phyloP scores from a whole-genome alignment of 2,329 filamentous ascomycete species.

The Knoxdaviesia proteae region DNA sequence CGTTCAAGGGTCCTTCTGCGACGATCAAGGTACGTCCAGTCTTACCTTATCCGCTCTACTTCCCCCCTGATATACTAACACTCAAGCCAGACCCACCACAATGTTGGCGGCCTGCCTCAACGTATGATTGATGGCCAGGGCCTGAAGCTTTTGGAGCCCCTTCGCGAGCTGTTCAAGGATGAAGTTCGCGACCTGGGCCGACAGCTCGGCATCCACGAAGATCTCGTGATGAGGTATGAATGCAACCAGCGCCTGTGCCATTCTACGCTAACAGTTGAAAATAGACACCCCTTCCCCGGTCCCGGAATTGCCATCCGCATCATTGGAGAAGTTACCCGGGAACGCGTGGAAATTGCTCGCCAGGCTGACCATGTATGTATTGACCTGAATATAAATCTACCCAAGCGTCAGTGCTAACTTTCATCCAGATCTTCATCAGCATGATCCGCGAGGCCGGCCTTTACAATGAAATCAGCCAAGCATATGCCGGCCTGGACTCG shows the following conservation, averaged over 20 bases:
- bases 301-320: constrained; percentile 56
- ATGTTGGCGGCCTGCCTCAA: constrained; percentile 45
- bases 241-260: neutral
- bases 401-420: neutral
- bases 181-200: constrained; percentile 12
- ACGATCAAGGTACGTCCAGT: constrained; percentile 22
- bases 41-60: neutral
- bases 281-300: constrained; percentile 10
- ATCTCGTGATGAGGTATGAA: constrained; percentile 9
- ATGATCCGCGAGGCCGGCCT: constrained; percentile 53
- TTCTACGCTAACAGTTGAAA: neutral
- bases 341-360: constrained; percentile 60
- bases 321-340: constrained; percentile 63
- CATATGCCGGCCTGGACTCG: constrained; percentile 6
- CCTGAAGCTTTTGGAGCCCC: constrained; percentile 56
- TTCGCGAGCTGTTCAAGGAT: constrained; percentile 67
- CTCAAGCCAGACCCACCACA: constrained; percentile 30
- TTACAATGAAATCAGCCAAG: constrained; percentile 33
- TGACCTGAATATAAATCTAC: neutral
- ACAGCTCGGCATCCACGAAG: constrained; percentile 12
- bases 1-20: constrained; percentile 24
- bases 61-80: neutral
- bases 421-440: constrained; percentile 43
- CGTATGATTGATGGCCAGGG: constrained; percentile 25
- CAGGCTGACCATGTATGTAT: constrained; percentile 36